A percentile compares a stretch with the other conserved stretches of the same genome.
phyloP scores from a whole-genome alignment of 495 filamentous ascomycete species.

The Ramalina intermedia region DNA sequence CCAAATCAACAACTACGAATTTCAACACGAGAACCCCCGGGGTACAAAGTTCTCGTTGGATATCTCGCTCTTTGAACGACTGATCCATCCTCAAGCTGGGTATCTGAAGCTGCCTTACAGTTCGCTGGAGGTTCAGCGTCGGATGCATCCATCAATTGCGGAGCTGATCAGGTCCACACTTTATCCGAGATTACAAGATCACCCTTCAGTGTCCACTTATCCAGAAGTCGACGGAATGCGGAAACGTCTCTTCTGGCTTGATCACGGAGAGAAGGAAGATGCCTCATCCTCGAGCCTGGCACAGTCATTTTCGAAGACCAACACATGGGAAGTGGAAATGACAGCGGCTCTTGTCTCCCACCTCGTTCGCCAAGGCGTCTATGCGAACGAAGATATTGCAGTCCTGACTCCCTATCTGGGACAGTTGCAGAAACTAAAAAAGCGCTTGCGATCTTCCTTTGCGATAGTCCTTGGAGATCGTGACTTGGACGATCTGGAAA shows the following conservation, averaged over 20 bases:
- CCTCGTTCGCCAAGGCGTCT: constrained; percentile 54
- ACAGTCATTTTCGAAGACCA: constrained; percentile 38
- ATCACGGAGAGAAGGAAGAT: constrained; percentile 47
- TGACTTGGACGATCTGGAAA: constrained; percentile 47
- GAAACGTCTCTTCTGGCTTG: constrained; percentile 56
- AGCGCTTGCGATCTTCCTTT: constrained; percentile 33
- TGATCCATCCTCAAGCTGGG: constrained; percentile 31
- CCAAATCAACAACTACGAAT: constrained; percentile 48
- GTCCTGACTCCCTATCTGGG: constrained; percentile 66
- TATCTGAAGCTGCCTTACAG: constrained; percentile 33
- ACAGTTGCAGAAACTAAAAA: constrained; percentile 49
- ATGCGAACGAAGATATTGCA: constrained; percentile 55
- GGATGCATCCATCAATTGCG: constrained; percentile 66
- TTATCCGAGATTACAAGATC: constrained; percentile 52
- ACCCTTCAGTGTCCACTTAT: constrained; percentile 32
- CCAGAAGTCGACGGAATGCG: constrained; percentile 52
- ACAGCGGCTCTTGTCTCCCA: constrained; percentile 51
- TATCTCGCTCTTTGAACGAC: constrained; percentile 53
- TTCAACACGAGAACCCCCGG: constrained; percentile 40
- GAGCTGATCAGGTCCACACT: constrained; percentile 42
- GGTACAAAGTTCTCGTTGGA: constrained; percentile 48
- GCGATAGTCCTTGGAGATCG: constrained; percentile 53
- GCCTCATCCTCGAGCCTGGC: constrained; percentile 17
- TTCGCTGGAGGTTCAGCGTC: constrained; percentile 49
- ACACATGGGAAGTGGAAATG: constrained; percentile 56